A percentile compares a stretch with the other conserved stretches of the same genome.
Evolutionary conservation across 305 asterid genomes (phyloP).

Genomic region (Fraxinus paxiana): DNA sequence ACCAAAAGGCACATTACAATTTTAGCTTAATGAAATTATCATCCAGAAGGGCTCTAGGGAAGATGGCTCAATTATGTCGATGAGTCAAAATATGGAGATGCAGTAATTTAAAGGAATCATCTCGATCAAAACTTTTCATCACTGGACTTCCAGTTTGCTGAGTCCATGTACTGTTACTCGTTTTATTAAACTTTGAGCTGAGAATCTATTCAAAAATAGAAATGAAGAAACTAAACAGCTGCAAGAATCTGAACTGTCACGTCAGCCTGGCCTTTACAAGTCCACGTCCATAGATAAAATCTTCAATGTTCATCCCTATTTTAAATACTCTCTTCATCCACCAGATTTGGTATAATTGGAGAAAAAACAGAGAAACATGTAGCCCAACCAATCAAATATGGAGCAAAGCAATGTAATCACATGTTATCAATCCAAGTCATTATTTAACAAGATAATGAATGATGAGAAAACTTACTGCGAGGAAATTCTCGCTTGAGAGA

Average conservation of each 20-base stretch:
- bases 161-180: not conserved
- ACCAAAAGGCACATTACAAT: not conserved
- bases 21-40: not conserved
- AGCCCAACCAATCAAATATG: not conserved
- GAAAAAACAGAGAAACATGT: not conserved
- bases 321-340: not conserved
- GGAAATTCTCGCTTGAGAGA: conserved; percentile 55
- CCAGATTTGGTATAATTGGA: not conserved
- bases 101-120: not conserved
- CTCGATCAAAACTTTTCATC: not conserved
- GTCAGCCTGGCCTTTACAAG: not conserved
- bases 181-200: not conserved
- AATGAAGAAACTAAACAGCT: not conserved
- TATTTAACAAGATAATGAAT: not conserved
- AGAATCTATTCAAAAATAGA: not conserved
- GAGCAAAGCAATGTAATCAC: not conserved
- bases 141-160: not conserved
- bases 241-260: not conserved
- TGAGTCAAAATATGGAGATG: not conserved
- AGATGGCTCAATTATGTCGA: not conserved
- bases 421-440: not conserved
- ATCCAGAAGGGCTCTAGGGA: not conserved
- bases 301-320: not conserved
- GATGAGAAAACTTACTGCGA: conserved; percentile 52
- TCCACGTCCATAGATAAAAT: not conserved